Evolutionary conservation across 805 yeast genomes (phyloP).

Genomic region (Candida berthetii): DNA sequence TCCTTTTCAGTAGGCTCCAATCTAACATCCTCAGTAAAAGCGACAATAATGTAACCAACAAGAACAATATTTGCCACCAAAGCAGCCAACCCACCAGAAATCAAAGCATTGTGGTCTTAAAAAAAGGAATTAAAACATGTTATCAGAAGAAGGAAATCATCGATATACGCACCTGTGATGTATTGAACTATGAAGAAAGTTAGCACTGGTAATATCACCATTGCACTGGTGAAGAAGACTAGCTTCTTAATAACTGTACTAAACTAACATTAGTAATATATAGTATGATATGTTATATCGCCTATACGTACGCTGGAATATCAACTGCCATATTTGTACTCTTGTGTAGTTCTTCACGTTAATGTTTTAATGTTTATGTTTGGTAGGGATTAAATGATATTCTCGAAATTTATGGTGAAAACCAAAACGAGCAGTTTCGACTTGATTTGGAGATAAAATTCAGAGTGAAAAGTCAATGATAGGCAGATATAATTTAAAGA

Average conservation of each 20-base stretch:
- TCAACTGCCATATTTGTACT: neutral
- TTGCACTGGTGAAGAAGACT: conserved; percentile 67
- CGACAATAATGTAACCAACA: conserved; percentile 66
- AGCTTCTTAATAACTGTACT: conserved; percentile 64
- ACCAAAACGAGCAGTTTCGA: too few species aligned
- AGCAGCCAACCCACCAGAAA: conserved; percentile 81
- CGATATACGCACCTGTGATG: conserved; percentile 9
- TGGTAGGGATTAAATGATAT: neutral
- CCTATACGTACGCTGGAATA: neutral
- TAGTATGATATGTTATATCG: neutral
- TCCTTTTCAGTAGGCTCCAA: conserved; percentile 29
- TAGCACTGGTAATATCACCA: conserved; percentile 62
- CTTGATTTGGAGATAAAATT: too few species aligned
- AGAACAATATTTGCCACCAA: conserved; percentile 68
- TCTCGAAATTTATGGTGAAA: too few species aligned
- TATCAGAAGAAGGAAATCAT: conserved; percentile 4
- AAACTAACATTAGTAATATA: neutral
- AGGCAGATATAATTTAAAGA: too few species aligned
- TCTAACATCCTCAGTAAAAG: conserved; percentile 58
- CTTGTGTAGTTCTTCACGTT: neutral
- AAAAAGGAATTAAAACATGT: neutral
- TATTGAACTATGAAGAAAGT: conserved; percentile 55
- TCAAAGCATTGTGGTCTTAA: conserved; percentile 38
- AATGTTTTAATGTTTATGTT: too few species aligned
- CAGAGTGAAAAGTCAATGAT: too few species aligned